Percentiles rank a stretch among this genome's conserved stretches.
phyloP scores from a whole-genome alignment of 1,284 basidiomycete species.

The Heterobasidion occidentale region DNA sequence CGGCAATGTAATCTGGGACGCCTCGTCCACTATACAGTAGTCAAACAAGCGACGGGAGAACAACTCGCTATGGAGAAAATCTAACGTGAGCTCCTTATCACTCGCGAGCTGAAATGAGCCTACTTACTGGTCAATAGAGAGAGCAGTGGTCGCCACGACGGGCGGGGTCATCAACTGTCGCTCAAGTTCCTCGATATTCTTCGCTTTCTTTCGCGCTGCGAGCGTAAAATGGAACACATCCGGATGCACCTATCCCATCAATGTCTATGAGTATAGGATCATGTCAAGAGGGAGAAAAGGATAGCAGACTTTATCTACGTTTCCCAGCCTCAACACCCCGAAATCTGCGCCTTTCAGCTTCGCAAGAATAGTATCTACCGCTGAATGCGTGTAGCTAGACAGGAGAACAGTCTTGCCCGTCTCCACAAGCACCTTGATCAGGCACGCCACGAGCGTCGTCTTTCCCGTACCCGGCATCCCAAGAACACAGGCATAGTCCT shows the following conservation, averaged over 20 bases:
- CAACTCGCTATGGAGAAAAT: conserved; percentile 54
- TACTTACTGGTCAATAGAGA: conserved; percentile 83
- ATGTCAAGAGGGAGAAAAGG: neutral
- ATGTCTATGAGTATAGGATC: neutral
- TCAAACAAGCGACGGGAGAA: conserved; percentile 87
- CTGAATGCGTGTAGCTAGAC: conserved; percentile 94
- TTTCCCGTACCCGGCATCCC: conserved; percentile 99
- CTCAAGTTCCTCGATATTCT: conserved; percentile 73
- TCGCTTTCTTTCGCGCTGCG: conserved; percentile 42
- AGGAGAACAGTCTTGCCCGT: conserved; percentile 85
- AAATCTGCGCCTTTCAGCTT: conserved; percentile 70
- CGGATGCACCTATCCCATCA: conserved; percentile 59
- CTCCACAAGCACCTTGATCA: conserved; percentile 75
- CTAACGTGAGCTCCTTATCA: neutral
- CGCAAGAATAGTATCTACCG: conserved; percentile 90
- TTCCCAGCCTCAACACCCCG: conserved; percentile 80
- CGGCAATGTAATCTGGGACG: conserved; percentile 95
- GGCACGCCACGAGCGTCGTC: conserved; percentile 88
- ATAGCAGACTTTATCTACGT: conserved; percentile 77
- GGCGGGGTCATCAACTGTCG: conserved; percentile 77
- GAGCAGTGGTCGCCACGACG: conserved; percentile 93
- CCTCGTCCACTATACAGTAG: conserved; percentile 98
- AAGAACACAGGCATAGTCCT: conserved; percentile 88
- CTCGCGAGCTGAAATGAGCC: neutral
- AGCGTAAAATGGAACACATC: conserved; percentile 70